Percentiles rank a stretch among this genome's conserved stretches.
Conservation (phyloP, 2,329 filamentous ascomycete species). For the Tolypocladium tropicale region DNA sequence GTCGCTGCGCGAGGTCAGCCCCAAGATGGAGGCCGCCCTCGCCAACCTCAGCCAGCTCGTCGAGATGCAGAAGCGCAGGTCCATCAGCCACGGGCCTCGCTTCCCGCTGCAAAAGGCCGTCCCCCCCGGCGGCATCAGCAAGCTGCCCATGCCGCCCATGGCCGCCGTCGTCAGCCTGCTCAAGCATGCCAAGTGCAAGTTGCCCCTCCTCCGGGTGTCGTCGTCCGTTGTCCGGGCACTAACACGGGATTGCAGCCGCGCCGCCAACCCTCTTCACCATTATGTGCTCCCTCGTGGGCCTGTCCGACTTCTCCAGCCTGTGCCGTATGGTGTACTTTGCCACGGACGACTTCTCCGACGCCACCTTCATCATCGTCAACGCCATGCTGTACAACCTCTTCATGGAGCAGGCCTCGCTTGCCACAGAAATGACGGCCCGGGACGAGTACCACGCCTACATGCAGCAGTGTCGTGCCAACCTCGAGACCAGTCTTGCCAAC, state of each 20-base stretch:
- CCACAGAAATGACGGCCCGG: conserved; percentile 18
- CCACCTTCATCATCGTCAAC: conserved; percentile 40
- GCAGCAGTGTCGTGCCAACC: conserved; percentile 33
- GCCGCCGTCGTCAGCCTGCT: conserved; percentile 37
- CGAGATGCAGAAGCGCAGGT: conserved; percentile 34
- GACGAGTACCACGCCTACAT: conserved; percentile 27
- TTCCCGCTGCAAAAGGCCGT: conserved; percentile 35
- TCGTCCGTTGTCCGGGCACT: not conserved
- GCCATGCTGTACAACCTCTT: conserved; percentile 39
- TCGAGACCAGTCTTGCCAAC: conserved; percentile 39
- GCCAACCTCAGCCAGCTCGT: conserved; percentile 42
- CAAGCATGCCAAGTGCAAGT: conserved; percentile 35
- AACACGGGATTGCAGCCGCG: conserved; percentile 20
- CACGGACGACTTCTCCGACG: conserved; percentile 38
- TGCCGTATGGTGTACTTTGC: conserved; percentile 41
- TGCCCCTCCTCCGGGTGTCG: not conserved
- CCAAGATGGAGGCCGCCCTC: conserved; percentile 43
- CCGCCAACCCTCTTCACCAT: conserved; percentile 40
- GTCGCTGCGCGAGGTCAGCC: conserved; percentile 31
- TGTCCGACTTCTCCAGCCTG: conserved; percentile 38
- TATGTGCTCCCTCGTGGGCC: conserved; percentile 36
- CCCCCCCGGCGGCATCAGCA: conserved; percentile 34
- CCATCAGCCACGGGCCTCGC: conserved; percentile 29
- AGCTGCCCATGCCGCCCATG: conserved; percentile 45
- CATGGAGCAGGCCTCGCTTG: conserved; percentile 31